A percentile compares a stretch with the other conserved stretches of the same genome.
These are phyloP conservation scores for Tylopilus cervinicoccineus DNA, from an alignment of 768 basidiomycete species.

Conservation along the genomic window DNA sequence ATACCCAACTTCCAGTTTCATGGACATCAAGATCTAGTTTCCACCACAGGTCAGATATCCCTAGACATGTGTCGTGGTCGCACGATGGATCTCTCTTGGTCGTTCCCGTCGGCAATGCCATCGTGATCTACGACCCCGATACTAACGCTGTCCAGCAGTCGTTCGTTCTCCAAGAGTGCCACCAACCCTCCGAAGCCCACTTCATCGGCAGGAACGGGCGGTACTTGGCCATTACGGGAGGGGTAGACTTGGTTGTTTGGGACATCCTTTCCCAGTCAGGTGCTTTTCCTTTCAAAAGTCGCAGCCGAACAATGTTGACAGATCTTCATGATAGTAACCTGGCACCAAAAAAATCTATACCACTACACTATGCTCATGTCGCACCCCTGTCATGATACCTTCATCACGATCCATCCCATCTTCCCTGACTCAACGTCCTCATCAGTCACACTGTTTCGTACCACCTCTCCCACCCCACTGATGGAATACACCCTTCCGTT, in stretches of 20 bases:
- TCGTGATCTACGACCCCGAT: slow-evolving; percentile 71
- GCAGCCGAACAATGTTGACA: neutral
- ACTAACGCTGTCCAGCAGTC: slow-evolving; percentile 58
- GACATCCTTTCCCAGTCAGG: slow-evolving; percentile 62
- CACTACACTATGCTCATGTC: slow-evolving; percentile 46
- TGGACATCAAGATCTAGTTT: slow-evolving; percentile 82
- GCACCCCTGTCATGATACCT: slow-evolving; percentile 54
- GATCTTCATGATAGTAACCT: slow-evolving; percentile 45
- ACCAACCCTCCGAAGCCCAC: slow-evolving; percentile 39
- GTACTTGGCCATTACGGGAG: slow-evolving; percentile 56
- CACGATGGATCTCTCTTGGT: slow-evolving; percentile 83
- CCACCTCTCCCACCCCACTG: slow-evolving; percentile 42
- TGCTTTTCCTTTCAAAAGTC: slow-evolving; percentile 27
- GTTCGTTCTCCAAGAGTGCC: slow-evolving; percentile 54
- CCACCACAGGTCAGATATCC: slow-evolving; percentile 61
- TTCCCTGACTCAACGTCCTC: slow-evolving; percentile 32
- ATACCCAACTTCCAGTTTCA: slow-evolving; percentile 32
- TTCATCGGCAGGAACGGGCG: slow-evolving; percentile 75
- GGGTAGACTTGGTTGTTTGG: slow-evolving; percentile 59
- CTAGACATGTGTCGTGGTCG: slow-evolving; percentile 72
- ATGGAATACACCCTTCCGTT: slow-evolving; percentile 54
- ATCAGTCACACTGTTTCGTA: slow-evolving; percentile 46
- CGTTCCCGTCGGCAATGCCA: slow-evolving; percentile 58
- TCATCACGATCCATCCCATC: slow-evolving; percentile 51
- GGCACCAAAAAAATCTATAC: slow-evolving; percentile 43